Base-by-base conservation (phyloP, 495 filamentous ascomycete genomes). In the Lichina pygmaea region DNA sequence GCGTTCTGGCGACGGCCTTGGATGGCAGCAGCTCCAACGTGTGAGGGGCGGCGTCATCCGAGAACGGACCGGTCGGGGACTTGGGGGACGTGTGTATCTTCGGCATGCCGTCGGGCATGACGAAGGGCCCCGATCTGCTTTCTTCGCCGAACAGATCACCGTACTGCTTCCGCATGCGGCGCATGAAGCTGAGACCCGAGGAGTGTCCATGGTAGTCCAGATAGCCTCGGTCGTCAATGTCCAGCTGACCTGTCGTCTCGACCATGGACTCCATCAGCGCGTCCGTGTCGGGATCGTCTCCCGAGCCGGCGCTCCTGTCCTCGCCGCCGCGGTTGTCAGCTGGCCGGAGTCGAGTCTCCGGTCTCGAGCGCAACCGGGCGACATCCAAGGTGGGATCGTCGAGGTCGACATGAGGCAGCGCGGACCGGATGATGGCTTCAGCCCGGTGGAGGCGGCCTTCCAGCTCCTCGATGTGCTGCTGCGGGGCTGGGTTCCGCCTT, bases 121-220 rank as follows among this genome's bases (percentile, higher is more conserved):
- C 8, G 36, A 33, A 62, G 62, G 24, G 46, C 38, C 53, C 54
- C 15, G 56, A 37, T 37, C 53, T 53, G 7, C 53, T 50, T 4
- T 62, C 54, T 0, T 63, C 59, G 0, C 72, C 72, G 34, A 72
- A 60, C 13, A 77, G 50, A 42, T 80, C 66, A n/a, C 83, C 73
- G 48, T 93, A 77, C 55, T 93, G 81, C 52, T 84, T 80, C 48
- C 82, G 75, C 68, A 97, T 73, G 36, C 80, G 72, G 50, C 71
- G 66, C 44, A 93, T 67, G 59, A 93, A 95, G 48, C 82, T 78
- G 42, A 86, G 66, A 0, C 89, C 85, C 6, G 89, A 97, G 0
- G 86, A 93, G 48, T 81, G 81, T 38, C 89, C 89, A 55, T 89
- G 81, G 52, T 92, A 97, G 55, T 94, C 89, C 75, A 81, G 92